Base-by-base conservation (phyloP, 2,329 filamentous ascomycete genomes). In the Botrytis hyacinthi region DNA sequence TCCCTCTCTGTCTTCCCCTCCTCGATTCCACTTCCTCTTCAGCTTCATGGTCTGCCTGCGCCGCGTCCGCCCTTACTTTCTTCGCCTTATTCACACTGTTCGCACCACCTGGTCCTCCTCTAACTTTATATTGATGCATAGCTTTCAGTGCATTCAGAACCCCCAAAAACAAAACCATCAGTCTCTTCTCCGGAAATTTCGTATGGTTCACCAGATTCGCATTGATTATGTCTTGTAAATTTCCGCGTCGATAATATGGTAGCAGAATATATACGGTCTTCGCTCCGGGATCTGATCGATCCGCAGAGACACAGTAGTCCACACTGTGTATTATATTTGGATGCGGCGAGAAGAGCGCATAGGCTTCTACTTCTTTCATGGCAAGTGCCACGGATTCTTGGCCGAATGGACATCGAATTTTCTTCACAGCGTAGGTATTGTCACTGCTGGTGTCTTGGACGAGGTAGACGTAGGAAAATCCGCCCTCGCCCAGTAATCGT, bases 401-500 rank as follows among this genome's bases (percentile, higher is more conserved):
- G 77, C 96, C 96, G 81, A 99, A 98, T 7, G 96, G 95, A 86
- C 96, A 99, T 81, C 95, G 92, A 83, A 99, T 99, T 88, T 99
- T 99, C 84, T 99, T 99, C 75, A 98, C 90, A 29, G 96, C 96
- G 83, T 97, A 95, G 65, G 97, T 89, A 79, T 95, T 90, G 74
- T 93, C 92, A 70, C 90, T 92, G 72, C 89, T 86, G 66, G 92
- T 95, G 83, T 98, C 95, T 86, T 98, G 93, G 74, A 99, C 96
- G 74, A 99, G 93, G 84, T 99, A 99, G 79, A 99, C 96, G 84
- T 98, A 99, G 77, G 94, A 97, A 86, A 99, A 99, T 80, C 96
- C 96, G 81, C 96, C 96, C 92, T 99, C 96, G 82, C 96, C 96
- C 5, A 99, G 88, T 69, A 99, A 87, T 74, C 96, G 92, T 79